A percentile compares a stretch with the other conserved stretches of the same genome.
phyloP scores from a whole-genome alignment of 2,329 filamentous ascomycete species.

The Diaporthe amygdali region DNA sequence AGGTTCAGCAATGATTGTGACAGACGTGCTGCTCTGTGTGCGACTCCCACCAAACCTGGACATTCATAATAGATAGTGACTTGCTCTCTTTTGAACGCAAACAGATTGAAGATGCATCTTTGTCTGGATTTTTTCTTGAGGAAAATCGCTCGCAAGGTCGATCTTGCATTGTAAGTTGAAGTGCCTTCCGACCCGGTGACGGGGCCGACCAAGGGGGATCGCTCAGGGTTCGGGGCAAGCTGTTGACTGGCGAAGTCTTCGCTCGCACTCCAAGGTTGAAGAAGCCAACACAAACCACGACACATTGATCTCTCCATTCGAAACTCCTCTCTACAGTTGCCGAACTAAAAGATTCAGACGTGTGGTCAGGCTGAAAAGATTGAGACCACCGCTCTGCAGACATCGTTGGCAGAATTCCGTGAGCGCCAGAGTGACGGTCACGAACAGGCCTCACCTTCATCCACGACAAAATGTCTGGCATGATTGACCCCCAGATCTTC shows the following conservation, averaged over 20 bases:
- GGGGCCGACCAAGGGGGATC: neutral
- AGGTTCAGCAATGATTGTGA: neutral
- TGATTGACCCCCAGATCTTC: slow-evolving; percentile 85
- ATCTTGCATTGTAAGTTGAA: neutral
- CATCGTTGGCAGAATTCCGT: neutral
- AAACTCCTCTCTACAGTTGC: neutral
- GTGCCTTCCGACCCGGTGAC: neutral
- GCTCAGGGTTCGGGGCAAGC: slow-evolving; percentile 2
- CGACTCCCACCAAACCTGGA: neutral
- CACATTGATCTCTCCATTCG: neutral
- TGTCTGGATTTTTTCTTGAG: no score
- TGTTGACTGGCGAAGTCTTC: neutral
- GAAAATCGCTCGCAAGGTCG: no score
- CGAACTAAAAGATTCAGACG: no score
- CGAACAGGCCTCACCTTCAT: neutral
- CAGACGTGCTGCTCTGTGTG: neutral
- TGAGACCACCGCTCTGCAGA: neutral
- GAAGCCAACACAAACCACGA: neutral
- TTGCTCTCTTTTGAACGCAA: no score
- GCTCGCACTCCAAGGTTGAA: no score
- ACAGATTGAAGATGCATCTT: no score
- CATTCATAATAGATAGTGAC: no score
- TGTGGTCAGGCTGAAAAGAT: neutral
- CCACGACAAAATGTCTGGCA: slow-evolving; percentile 39
- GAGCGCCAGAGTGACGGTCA: neutral